Base-by-base conservation (phyloP, 345 rosid species). In the Moricandia moricandioides region DNA sequence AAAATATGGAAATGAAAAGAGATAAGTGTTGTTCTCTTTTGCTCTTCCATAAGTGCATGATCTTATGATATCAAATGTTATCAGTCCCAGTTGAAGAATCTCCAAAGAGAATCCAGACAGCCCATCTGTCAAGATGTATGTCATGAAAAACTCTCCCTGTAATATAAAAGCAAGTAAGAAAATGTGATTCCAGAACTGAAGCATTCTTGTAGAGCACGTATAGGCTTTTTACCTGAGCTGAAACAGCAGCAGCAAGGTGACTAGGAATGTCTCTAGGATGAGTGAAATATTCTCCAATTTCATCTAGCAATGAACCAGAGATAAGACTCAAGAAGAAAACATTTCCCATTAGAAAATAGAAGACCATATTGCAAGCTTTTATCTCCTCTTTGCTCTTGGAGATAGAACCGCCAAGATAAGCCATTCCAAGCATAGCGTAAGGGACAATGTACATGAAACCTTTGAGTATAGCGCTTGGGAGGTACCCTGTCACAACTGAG, bases 311-410 rank as follows among this genome's bases (percentile, higher is more conserved):
- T 63, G 98, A 94, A 26, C 97, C 98, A 31, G 97, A 94, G 66
- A 94, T 80, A 79, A 91, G 74, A 76, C 93, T 91, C 86, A 91
- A 62, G 77, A 94, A 88, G 86, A 91, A 90, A 29, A 91, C 92
- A 83, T 94, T 94, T 65, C 96, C 97, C 81, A 94, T 79, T 6
- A 90, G 90, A 77, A 94, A 94, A 84, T 87, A 91, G 83, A 94
- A 90, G 67, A 88, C 96, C 96, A 91, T 91, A 80, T 90, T 88
- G 86, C 97, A 89, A 69, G 98, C 88, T 83, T 86, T 91, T n/a
- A 90, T 88, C 86, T 94, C 97, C 65, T 84, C 91, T 70, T 84
- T 88, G 86, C 96, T 94, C 74, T 80, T 88, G 51, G 95, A 90
- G 58, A 85, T 64, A 39, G 91, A 94, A 29, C 96, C 97, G 0